Evolutionary conservation across 148 eudicot genomes (phyloP), one percentile per base, ranked within the genome.

Genomic region (Silene latifolia): DNA sequence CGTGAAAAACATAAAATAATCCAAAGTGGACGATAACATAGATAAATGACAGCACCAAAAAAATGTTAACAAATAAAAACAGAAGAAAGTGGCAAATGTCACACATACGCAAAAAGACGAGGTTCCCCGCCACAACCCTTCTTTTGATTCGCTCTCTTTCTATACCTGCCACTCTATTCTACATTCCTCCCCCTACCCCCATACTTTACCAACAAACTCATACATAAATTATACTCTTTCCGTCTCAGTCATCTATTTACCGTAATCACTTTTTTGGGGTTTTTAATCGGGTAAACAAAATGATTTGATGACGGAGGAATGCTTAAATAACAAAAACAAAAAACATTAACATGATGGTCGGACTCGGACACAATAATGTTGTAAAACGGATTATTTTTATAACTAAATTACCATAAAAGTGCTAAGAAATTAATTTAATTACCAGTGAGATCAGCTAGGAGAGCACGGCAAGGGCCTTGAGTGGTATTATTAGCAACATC

Each of bases 401-500:
- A n/a, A n/a, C n/a, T n/a, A n/a, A n/a, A n/a, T n/a, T n/a, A n/a
- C n/a, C n/a, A n/a, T n/a, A n/a, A n/a, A n/a, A n/a, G n/a, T n/a
- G n/a, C n/a, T n/a, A n/a, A n/a, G n/a, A n/a, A n/a, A n/a, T n/a
- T n/a, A n/a, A n/a, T n/a, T n/a, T n/a, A n/a, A n/a, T n/a, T 27
- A 27, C 29, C 83, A 18, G 83, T 81, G 35, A 90, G 89, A 79
- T 90, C 94, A 59, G 91, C 94, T 32, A 90, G 91, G 44, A 90
- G 81, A 48, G 94, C 94, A 70, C 94, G 75, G 58, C 94, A 90
- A 51, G 95, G 95, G 19, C 91, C 95, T 57, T 90, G 95, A 29
- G 86, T 88, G 39, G 88, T 86, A 79, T 90, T 90, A 80, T 90
- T 90, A 7, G 95, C 95, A 39, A 90, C 87, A 80, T 89, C 93